Evolutionary conservation across 495 filamentous ascomycete species (phyloP), one percentile per base, ranked within the genome.

Genomic region (Daldinia grandis): DNA sequence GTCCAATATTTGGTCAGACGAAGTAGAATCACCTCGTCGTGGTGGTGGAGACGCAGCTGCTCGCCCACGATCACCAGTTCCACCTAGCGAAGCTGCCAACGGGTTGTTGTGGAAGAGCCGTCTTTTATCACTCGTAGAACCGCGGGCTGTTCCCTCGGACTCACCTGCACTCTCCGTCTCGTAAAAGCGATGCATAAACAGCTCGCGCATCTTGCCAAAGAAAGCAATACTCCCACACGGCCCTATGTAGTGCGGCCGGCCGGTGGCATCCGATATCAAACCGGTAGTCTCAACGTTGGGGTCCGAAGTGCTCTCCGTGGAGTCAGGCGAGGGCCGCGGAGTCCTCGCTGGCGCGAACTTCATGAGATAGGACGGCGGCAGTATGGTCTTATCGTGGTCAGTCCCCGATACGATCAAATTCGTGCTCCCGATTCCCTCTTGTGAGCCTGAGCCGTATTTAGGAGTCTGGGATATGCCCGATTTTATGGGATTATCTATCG

Each of bases 201-300:
- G 33, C 5, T 74, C 66, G 5, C 76, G 75, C 62, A 79, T 76
- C 33, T 78, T 71, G 1, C 69, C 64, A 35, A 76, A 73, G 68
- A 78, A 76, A 4, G 73, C 68, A 56, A 81, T 73, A 47, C 75
- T 78, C 30, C 79, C 77, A 14, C 78, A 72, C 27, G 79, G 79
- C 5, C 80, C 80, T 49, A 82, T 79, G 63, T 79, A 82, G 19
- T 82, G 79, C 21, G 69, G 66, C 40, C 77, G 78, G 5, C 79
- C 79, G 10, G 73, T 71, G 24, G 78, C 75, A 55, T 81, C 79
- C 44, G 73, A 49, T 28, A 81, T 74, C 60, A 81, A 69, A 17
- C 74, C 69, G 8, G 67, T 68, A 5, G 28, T 53, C 19, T 68
- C 63, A 4, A 9, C 50, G 17, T 38, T 64, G 3, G 30, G 17